Conservation (phyloP, 106 monocot species). For the Dioscorea alata region DNA sequence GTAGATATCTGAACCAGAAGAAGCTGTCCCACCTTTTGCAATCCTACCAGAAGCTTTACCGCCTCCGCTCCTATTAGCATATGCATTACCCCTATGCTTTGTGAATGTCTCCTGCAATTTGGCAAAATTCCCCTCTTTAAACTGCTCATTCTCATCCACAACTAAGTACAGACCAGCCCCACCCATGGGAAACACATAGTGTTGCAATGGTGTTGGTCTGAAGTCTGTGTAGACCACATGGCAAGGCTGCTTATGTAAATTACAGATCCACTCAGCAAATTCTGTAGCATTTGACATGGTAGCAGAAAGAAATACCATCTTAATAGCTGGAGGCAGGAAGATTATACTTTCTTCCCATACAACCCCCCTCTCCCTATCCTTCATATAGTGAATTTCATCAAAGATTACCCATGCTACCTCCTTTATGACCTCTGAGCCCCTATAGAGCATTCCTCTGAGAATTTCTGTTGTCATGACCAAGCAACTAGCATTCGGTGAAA, state of each 20-base stretch:
- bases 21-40: constrained; percentile 78
- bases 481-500: constrained; percentile 89
- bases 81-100: constrained; percentile 41
- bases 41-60: constrained; percentile 57
- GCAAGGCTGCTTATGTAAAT: constrained; percentile 93
- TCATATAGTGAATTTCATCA: constrained; percentile 99
- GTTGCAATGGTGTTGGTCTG: constrained; percentile 94
- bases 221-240: constrained; percentile 99
- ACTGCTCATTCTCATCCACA: constrained; percentile 98
- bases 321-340: constrained; percentile 87
- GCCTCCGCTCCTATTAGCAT: constrained; percentile 37
- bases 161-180: constrained; percentile 89
- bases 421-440: constrained; percentile 91
- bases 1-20: constrained; percentile 78
- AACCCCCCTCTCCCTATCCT: constrained; percentile 95
- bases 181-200: constrained; percentile 91
- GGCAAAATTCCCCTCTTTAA: constrained; percentile 81
- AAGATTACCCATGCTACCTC: constrained; percentile 99
- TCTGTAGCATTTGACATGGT: constrained; percentile 99
- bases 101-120: constrained; percentile 83
- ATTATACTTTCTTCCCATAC: constrained; percentile 99
- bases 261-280: constrained; percentile 99
- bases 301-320: constrained; percentile 97
- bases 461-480: constrained; percentile 99
- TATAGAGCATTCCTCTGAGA: constrained; percentile 92